Conservation (phyloP, 2,329 filamentous ascomycete species). For the Lojkania enalia region DNA sequence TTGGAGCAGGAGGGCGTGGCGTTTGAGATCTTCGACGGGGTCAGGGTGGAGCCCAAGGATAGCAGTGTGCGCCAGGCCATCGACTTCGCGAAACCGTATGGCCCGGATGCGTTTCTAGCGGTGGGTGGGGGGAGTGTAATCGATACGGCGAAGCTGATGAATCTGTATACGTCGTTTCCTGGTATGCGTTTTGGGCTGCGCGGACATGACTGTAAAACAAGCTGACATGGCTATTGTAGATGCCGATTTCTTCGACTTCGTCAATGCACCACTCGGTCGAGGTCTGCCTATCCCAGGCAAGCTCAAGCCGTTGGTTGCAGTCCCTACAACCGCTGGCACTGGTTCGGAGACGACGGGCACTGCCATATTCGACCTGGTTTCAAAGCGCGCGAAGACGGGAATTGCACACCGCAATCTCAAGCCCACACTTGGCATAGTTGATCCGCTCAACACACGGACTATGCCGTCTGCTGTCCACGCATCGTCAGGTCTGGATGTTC, state of each 20-base stretch:
- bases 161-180: slow-evolving; percentile 87
- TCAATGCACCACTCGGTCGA: slow-evolving; percentile 90
- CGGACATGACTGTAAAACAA: background rate
- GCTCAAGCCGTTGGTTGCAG: slow-evolving; percentile 75
- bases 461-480: slow-evolving; percentile 96
- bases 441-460: slow-evolving; percentile 86
- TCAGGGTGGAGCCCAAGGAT: slow-evolving; percentile 90
- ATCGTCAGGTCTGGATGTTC: slow-evolving; percentile 86
- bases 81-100: slow-evolving; percentile 76
- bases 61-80: slow-evolving; percentile 90
- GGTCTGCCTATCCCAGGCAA: slow-evolving; percentile 73
- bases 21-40: slow-evolving; percentile 79
- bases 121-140: slow-evolving; percentile 94
- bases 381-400: slow-evolving; percentile 89
- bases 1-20: slow-evolving; percentile 76
- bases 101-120: slow-evolving; percentile 86
- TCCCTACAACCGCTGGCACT: slow-evolving; percentile 84
- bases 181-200: slow-evolving; percentile 19
- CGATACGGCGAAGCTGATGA: slow-evolving; percentile 98
- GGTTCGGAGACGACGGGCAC: slow-evolving; percentile 96
- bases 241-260: slow-evolving; percentile 94
- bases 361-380: slow-evolving; percentile 93
- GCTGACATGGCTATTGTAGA: slow-evolving; percentile 49
- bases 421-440: slow-evolving; percentile 86
- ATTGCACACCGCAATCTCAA: slow-evolving; percentile 95